Percentiles rank a stretch among this genome's conserved stretches.
Conservation (phyloP, 106 monocot species). For the Agapanthus africanus region DNA sequence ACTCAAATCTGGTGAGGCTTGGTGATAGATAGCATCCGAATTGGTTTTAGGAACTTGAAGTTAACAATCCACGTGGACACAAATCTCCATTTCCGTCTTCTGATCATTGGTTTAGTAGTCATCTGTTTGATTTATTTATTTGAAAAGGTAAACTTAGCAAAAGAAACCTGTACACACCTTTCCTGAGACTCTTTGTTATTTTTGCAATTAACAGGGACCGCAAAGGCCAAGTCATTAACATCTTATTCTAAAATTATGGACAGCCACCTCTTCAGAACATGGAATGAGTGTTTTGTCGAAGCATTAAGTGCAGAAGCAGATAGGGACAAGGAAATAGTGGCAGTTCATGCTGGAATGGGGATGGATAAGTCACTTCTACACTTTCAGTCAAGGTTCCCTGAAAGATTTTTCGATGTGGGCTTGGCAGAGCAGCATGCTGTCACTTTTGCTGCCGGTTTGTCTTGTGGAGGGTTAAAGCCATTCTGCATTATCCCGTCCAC, state of each 20-base stretch:
- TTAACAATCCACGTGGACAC: neutral
- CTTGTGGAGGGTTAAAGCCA: conserved; percentile 65
- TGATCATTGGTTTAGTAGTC: neutral
- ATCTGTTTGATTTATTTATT: neutral
- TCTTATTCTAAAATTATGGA: conserved; percentile 7
- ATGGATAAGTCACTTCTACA: conserved; percentile 38
- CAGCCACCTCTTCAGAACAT: conserved; percentile 28
- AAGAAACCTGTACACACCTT: neutral
- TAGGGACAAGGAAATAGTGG: conserved; percentile 43
- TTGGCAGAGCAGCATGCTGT: conserved; percentile 84
- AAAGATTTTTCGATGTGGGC: conserved; percentile 70
- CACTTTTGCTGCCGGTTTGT: conserved; percentile 71
- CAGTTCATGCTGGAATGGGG: conserved; percentile 52
- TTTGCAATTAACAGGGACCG: conserved; percentile 13
- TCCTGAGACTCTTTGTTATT: neutral
- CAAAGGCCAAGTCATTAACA: conserved; percentile 6
- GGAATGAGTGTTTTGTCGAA: conserved; percentile 48
- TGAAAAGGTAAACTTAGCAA: neutral
- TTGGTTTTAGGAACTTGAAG: neutral
- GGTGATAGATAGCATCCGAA: too few species aligned
- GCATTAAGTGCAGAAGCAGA: conserved; percentile 64
- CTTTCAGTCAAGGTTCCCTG: conserved; percentile 54
- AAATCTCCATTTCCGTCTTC: neutral
- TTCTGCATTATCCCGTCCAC: conserved; percentile 66
- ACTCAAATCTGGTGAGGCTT: too few species aligned